Evolutionary conservation across 495 filamentous ascomycete species (phyloP).

Genomic region (Astrothelium macrocarpum): DNA sequence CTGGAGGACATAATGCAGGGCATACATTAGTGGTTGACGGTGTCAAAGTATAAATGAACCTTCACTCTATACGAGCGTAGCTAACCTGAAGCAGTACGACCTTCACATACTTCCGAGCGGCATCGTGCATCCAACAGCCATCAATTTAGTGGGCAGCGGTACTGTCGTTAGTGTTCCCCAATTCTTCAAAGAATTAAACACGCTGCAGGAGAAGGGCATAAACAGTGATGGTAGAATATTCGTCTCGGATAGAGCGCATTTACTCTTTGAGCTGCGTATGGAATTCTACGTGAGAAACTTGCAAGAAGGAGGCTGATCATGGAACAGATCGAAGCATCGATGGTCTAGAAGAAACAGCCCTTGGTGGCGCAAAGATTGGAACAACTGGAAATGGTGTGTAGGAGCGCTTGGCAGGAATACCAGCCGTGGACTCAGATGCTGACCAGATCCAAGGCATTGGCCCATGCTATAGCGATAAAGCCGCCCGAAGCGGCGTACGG

Average conservation of each 20-base stretch:
- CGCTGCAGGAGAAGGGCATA: constrained; percentile 63
- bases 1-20: constrained; percentile 24
- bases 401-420: neutral
- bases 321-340: constrained; percentile 50
- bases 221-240: constrained; percentile 58
- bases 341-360: constrained; percentile 67
- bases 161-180: constrained; percentile 75
- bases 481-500: constrained; percentile 61
- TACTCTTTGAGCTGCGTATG: constrained; percentile 76
- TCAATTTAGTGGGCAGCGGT: constrained; percentile 79
- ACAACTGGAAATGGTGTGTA: constrained; percentile 46
- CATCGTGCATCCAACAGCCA: constrained; percentile 63
- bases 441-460: constrained; percentile 25
- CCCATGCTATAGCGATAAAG: constrained; percentile 76
- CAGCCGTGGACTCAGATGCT: neutral
- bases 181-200: constrained; percentile 79
- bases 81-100: constrained; percentile 54
- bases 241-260: constrained; percentile 71
- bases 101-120: constrained; percentile 45
- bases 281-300: too few relatives aligned
- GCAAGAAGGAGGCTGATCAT: too few relatives aligned
- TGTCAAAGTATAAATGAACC: constrained; percentile 6
- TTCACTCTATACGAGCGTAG: constrained; percentile 24
- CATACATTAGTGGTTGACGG: constrained; percentile 15
- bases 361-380: constrained; percentile 49